Evolutionary conservation across 78 protist genomes (phyloP).

Genomic region (Dictyostelium firmibasis): DNA sequence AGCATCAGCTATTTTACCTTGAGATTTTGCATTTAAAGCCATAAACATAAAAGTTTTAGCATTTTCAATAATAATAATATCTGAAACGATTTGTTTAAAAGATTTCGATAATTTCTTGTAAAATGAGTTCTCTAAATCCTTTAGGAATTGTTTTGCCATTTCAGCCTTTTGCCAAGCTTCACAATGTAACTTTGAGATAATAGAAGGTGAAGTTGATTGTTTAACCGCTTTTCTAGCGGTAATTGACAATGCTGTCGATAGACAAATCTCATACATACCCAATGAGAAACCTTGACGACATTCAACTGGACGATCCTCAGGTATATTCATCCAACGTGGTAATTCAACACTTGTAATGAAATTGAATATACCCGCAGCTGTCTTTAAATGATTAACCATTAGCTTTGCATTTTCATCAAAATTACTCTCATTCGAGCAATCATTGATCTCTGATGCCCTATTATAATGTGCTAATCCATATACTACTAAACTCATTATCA

Average conservation of each 20-base stretch:
- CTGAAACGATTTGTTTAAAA: background rate
- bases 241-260: conserved; percentile 24
- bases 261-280: conserved; percentile 25
- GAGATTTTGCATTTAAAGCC: conserved; percentile 9
- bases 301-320: conserved; percentile 42
- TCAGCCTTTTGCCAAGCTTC: conserved; percentile 58
- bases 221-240: conserved; percentile 46
- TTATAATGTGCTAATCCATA: conserved; percentile 58
- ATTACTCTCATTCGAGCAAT: conserved; percentile 3
- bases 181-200: conserved; percentile 40
- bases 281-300: conserved; percentile 2
- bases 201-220: background rate
- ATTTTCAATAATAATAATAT: background rate
- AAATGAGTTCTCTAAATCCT: background rate
- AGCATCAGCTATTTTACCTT: conserved; percentile 2
- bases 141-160: conserved; percentile 30
- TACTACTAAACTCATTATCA: conserved; percentile 31
- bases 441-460: conserved; percentile 53
- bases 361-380: conserved; percentile 68
- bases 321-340: conserved; percentile 34
- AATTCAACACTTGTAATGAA: conserved; percentile 50
- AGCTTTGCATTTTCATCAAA: conserved; percentile 69
- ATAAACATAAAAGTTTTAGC: conserved; percentile 44
- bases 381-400: conserved; percentile 59
- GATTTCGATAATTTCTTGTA: conserved; percentile 57